Base-by-base conservation (phyloP, 352 stramenopile species). In the Phytophthora fragariaefolia region DNA sequence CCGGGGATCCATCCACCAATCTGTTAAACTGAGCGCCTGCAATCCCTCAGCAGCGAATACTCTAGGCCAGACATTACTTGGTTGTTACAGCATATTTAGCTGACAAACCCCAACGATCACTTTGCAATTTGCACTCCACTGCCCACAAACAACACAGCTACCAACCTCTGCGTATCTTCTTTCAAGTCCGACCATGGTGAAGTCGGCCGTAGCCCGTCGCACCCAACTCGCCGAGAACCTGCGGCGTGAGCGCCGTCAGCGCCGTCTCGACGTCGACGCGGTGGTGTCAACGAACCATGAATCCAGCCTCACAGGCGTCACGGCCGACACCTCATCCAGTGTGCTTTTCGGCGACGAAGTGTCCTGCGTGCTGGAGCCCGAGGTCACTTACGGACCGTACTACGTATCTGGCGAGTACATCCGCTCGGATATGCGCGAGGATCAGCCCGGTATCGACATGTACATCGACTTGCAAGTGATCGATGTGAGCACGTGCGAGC, bases 341-440 rank as follows among this genome's bases (percentile, higher is more conserved):
- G 54, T 64, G 22, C 38, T 74, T 7, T 74, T 74, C 24, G 61
- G 61, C 9, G 38, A 27, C 20, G 49, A 74, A 15, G 55, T 71
- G 20, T 48, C 48, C 4, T 68, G 56, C 18, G 45, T 72, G 1
- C 51, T 72, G 12, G 62, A 76, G 24, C 68, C 68, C 2, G 68
- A 76, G 27, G 68, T 69, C 18, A 76, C 68, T 6, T 59, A 76
- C 22, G 68, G 68, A 4, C 68, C 68, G 30, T 75, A 75, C 57
- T 76, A 76, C 51, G 58, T 76, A 26, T 18, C 42, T 3, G 57
- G 68, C 23, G 62, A 72, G 46, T 69, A 65, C 46, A 59, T 76
- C 18, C 68, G 68, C 38, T 55, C 50, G 28, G 56, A 71, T 32
- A 71, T 76, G 54, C 54, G 43, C 42, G 60, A 74, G 30, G 45